These are phyloP conservation scores for Beauveria pseudobassiana DNA, from an alignment of 2,329 filamentous ascomycete species.

Conservation along the genomic window DNA sequence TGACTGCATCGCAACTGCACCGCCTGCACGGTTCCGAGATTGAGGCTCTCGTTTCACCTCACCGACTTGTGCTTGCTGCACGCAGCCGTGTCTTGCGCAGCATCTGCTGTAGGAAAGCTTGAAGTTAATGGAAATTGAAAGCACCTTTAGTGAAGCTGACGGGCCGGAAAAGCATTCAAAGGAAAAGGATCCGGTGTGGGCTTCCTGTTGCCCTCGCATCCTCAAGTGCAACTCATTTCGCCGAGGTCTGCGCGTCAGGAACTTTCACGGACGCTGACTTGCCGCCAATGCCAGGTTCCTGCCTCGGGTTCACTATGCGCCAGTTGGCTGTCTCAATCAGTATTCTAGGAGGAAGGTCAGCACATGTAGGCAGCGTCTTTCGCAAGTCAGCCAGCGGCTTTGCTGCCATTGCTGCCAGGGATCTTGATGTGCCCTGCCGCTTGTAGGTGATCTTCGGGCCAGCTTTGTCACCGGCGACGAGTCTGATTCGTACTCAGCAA, in stretches of 20 bases:
- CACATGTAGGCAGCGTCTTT: no score
- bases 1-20: not conserved
- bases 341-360: no score
- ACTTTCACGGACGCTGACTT: not conserved
- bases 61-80: not conserved
- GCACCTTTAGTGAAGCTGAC: not conserved
- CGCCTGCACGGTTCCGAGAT: not conserved
- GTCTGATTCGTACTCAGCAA: no score
- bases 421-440: no score
- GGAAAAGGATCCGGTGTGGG: not conserved
- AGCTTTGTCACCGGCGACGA: no score
- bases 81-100: not conserved
- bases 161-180: not conserved
- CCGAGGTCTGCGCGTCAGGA: not conserved
- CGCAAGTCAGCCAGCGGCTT: no score
- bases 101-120: not conserved
- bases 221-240: not conserved
- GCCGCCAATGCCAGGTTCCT: not conserved
- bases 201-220: not conserved
- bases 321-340: not conserved
- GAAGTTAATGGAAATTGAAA: not conserved
- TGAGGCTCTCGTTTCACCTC: not conserved
- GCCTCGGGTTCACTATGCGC: not conserved
- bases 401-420: no score
- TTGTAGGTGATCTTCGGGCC: no score